Percentiles rank a stretch among this genome's conserved stretches.
Evolutionary conservation across 345 rosid species (phyloP).

Genomic region (Durio zibethinus): DNA sequence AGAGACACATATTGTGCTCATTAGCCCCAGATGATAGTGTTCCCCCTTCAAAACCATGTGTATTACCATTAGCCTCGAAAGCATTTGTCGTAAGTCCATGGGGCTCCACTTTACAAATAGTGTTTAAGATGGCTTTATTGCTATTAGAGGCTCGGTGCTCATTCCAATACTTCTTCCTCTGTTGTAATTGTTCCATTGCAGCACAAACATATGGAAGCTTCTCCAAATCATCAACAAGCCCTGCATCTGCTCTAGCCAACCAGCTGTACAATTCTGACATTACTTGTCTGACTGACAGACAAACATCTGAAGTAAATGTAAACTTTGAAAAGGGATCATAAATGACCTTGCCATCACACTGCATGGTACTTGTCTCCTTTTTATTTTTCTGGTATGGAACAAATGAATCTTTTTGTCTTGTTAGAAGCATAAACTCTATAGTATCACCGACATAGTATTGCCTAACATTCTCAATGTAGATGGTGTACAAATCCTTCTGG

Average conservation of each 20-base stretch:
- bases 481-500: slow-evolving; percentile 70
- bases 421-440: slow-evolving; percentile 75
- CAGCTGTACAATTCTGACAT: slow-evolving; percentile 84
- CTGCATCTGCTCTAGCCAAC: slow-evolving; percentile 83
- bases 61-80: slow-evolving; percentile 28
- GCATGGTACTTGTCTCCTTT: slow-evolving; percentile 15
- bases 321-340: slow-evolving; percentile 72
- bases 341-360: slow-evolving; percentile 24
- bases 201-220: slow-evolving; percentile 91
- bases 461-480: slow-evolving; percentile 68
- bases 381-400: slow-evolving; percentile 45
- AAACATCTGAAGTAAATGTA: slow-evolving; percentile 75
- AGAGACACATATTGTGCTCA: slow-evolving; percentile 26
- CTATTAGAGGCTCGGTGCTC: slow-evolving; percentile 37
- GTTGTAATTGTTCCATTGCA: slow-evolving; percentile 74
- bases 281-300: slow-evolving; percentile 76
- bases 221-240: slow-evolving; percentile 83
- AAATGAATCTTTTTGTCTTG: slow-evolving; percentile 68
- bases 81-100: slow-evolving; percentile 23
- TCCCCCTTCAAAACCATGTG: slow-evolving; percentile 21
- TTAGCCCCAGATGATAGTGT: slow-evolving; percentile 20
- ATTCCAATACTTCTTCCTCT: slow-evolving; percentile 77
- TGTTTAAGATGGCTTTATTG: slow-evolving; percentile 23
- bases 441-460: slow-evolving; percentile 60
- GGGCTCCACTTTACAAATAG: slow-evolving; percentile 26